Conservation (phyloP, 441 rosid species). For the Aquilaria agallochum region DNA sequence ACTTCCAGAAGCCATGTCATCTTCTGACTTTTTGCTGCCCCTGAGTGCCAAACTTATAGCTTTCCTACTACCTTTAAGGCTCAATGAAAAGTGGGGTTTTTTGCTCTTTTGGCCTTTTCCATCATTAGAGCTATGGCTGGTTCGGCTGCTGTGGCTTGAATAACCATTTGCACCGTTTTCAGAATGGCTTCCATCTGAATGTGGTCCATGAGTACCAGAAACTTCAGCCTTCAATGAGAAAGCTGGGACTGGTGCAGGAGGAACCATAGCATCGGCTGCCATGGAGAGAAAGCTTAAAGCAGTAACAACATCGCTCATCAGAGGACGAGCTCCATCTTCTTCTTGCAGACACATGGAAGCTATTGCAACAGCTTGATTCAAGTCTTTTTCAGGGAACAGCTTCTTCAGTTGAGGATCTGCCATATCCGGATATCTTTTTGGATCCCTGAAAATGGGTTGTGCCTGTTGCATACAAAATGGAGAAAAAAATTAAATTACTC, state of each 20-base stretch:
- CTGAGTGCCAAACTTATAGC: conserved; percentile 19
- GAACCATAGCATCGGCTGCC: conserved; percentile 16
- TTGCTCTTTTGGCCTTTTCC: background rate
- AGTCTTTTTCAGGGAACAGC: conserved; percentile 57
- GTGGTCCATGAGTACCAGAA: background rate
- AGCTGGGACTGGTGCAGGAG: conserved; percentile 26
- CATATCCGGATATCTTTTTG: conserved; percentile 73
- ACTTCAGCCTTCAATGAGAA: conserved; percentile 17
- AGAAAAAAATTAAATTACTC: no score
- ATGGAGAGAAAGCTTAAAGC: conserved; percentile 69
- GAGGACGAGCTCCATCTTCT: conserved; percentile 75
- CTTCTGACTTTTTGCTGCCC: conserved; percentile 14
- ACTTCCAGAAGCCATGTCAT: conserved; percentile 8
- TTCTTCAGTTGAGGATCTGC: conserved; percentile 66
- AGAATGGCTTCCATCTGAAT: background rate
- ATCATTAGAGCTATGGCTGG: conserved; percentile 2
- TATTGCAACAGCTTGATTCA: conserved; percentile 91
- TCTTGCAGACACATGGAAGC: conserved; percentile 98
- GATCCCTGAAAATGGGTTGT: conserved; percentile 73
- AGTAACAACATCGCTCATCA: conserved; percentile 78
- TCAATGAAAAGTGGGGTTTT: background rate
- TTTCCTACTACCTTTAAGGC: background rate
- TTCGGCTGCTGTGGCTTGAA: conserved; percentile 5
- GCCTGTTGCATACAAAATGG: conserved; percentile 44
- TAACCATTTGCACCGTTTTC: conserved; percentile 10